phyloP scores from a whole-genome alignment of 2,329 filamentous ascomycete species.

The Lachnellula suecica region DNA sequence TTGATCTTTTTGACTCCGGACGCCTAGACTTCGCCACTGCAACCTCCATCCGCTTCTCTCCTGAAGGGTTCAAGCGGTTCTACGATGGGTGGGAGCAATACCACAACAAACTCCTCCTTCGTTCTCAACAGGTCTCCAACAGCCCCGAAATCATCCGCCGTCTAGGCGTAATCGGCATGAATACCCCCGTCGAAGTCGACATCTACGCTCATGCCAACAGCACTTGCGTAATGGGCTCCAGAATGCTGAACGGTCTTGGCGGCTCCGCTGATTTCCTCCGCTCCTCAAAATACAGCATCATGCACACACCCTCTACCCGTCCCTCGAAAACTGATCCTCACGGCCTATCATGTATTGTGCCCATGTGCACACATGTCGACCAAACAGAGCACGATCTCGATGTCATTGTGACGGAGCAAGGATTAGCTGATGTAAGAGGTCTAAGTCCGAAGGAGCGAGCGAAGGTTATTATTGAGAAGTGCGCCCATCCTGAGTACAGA shows the following conservation, averaged over 20 bases:
- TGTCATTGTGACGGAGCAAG: conserved; percentile 74
- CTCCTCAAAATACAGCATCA: conserved; percentile 80
- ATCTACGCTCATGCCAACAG: conserved; percentile 93
- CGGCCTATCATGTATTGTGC: conserved; percentile 85
- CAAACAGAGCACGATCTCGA: conserved; percentile 93
- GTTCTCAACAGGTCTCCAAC: conserved; percentile 87
- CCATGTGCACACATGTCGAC: conserved; percentile 89
- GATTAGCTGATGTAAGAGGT: conserved; percentile 82
- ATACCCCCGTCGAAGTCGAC: conserved; percentile 91
- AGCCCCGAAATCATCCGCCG: conserved; percentile 87
- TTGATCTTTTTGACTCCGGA: conserved; percentile 87
- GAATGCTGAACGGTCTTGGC: conserved; percentile 85
- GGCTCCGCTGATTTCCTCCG: conserved; percentile 82
- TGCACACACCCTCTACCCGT: conserved; percentile 84
- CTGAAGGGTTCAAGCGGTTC: conserved; percentile 87
- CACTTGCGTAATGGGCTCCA: conserved; percentile 83
- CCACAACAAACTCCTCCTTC: conserved; percentile 77
- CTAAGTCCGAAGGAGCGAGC: conserved; percentile 78
- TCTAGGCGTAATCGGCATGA: conserved; percentile 89
- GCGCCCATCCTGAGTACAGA: conserved; percentile 80
- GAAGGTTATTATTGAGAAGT: conserved; percentile 82
- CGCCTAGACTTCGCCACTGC: conserved; percentile 88
- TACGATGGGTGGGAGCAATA: conserved; percentile 84
- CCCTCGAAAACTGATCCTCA: conserved; percentile 80
- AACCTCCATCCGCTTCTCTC: conserved; percentile 87